Conservation (phyloP, 495 filamentous ascomycete species). For the Penicilliopsis zonata region DNA sequence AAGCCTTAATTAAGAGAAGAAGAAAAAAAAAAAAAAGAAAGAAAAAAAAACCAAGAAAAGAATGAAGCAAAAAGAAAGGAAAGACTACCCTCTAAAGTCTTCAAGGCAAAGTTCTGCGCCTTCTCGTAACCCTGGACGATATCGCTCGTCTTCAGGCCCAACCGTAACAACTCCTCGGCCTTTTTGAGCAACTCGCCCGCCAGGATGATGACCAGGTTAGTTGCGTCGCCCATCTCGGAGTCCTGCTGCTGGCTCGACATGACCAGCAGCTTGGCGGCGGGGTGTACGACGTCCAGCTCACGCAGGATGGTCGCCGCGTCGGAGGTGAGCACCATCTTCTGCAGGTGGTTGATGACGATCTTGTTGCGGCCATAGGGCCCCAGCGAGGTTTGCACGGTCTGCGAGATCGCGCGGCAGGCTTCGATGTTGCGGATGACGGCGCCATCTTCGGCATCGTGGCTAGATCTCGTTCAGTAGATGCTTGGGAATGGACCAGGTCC, state of each 20-base stretch:
- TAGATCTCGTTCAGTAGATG: slow-evolving; percentile 3
- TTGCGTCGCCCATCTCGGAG: slow-evolving; percentile 96
- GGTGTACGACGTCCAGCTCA: slow-evolving; percentile 97
- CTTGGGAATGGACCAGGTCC: no score
- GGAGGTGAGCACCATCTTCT: slow-evolving; percentile 98
- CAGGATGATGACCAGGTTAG: slow-evolving; percentile 92
- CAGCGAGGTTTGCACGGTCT: slow-evolving; percentile 91
- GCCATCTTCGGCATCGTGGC: slow-evolving; percentile 97
- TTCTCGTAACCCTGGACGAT: slow-evolving; percentile 93
- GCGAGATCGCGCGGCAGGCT: slow-evolving; percentile 89
- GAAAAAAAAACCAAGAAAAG: neutral
- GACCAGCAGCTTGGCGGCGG: slow-evolving; percentile 94
- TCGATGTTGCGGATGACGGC: slow-evolving; percentile 98
- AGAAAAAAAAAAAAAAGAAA: neutral
- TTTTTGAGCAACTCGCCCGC: slow-evolving; percentile 95
- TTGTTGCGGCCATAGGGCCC: slow-evolving; percentile 98
- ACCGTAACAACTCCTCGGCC: slow-evolving; percentile 86
- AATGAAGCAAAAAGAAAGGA: slow-evolving; percentile 1
- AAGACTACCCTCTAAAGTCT: slow-evolving; percentile 60
- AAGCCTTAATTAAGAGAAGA: neutral
- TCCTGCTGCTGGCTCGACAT: slow-evolving; percentile 99
- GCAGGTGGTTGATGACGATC: slow-evolving; percentile 99
- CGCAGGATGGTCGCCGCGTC: slow-evolving; percentile 95
- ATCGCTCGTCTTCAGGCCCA: slow-evolving; percentile 95
- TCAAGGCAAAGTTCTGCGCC: slow-evolving; percentile 77